Base-by-base conservation (phyloP, 495 filamentous ascomycete genomes). In the Cudoniella acicularis region DNA sequence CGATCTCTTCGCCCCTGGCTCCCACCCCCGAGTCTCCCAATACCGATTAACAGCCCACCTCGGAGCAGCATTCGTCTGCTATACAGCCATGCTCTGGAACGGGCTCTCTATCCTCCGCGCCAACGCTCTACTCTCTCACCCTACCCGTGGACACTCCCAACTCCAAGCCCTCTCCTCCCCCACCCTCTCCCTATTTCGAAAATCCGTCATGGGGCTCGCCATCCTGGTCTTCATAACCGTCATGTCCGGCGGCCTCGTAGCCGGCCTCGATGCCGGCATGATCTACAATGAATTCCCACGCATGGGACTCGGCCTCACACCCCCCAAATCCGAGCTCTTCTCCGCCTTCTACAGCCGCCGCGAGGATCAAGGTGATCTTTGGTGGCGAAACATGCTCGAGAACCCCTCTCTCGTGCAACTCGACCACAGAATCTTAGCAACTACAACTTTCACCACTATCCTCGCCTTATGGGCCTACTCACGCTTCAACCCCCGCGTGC, bases 201-300 rank as follows among this genome's bases (percentile, higher is more conserved):
- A 83, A 63, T 87, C 83, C 1, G 86, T 94, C 3, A 78, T 79
- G 2, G 87, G 77, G n/a, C 78, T 98, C 26, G 82, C 86, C 8
- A 73, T 77, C 3, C 80, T 98, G 56, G 87, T 96, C 54, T 96
- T 96, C 75, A 80, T 77, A 10, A 98, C 94, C 9, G 92, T 88
- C 57, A 87, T 98, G 76, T 97, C 94, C 2, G 94, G 94, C 48
- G 94, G 86, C 11, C 79, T 98, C 6, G 94, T 98, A 24, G 94
- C 94, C 1, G 94, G 94, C 25, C 83, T 98, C 21, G 94, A 98
- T 67, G 94, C 94, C 13, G 94, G 94, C 11, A 76, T 98, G 16
- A 96, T 98, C 68, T 98, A 98, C 77, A 98, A 98, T 69, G 91
- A 98, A 66, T 97, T 98, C 69, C 95, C 95, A 1, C 90, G 81